Base-by-base conservation (phyloP, 257 asterid species). In the Fraxinus anomala region DNA sequence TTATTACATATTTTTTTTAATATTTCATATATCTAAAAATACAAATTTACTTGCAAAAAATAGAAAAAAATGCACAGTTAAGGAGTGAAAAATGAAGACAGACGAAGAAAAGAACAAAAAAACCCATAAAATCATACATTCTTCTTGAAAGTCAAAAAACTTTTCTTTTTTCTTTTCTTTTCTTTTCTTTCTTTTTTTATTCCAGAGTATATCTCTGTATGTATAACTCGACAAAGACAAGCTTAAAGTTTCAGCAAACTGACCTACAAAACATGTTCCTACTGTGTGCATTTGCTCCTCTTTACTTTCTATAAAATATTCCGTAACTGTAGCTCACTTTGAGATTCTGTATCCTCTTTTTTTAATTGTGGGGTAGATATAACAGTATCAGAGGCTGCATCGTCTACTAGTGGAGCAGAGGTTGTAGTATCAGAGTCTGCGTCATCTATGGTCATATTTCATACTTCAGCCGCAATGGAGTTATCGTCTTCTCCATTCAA, bases 401-500 rank as follows among this genome's bases (percentile, higher is more conserved):
- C 86, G n/a, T 88, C 90, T 4, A 69, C 83, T 59, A 33, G 74
- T 4, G 68, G 40, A 24, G 85, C 65, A 14, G 88, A 76, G 78
- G 76, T 79, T 14, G 81, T 75, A 49, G 83, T 72, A 66, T 88
- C 91, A 5, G 90, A 84, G n/a, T 80, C 82, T 78, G 90, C 74
- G 28, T 89, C 89, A 2, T 86, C 94, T 6, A 82, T 36, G 61
- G 83, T 70, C 79, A 83, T 28, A 28, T 80, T 86, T 76, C 96
- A 88, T 23, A 85, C 75, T 70, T 87, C 90, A 26, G 90, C 85
- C 11, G 78, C 84, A 70, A 83, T 74, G 0, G 86, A 80, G 81
- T 77, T 77, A 59, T 86, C 88, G 9, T 87, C 97, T 9, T 87
- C 95, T 69, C 87, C 94, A 33, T 83, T 87, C 31, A 80, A 80